Base-by-base conservation (phyloP, 805 yeast species). In the Lachancea kluyveri region DNA sequence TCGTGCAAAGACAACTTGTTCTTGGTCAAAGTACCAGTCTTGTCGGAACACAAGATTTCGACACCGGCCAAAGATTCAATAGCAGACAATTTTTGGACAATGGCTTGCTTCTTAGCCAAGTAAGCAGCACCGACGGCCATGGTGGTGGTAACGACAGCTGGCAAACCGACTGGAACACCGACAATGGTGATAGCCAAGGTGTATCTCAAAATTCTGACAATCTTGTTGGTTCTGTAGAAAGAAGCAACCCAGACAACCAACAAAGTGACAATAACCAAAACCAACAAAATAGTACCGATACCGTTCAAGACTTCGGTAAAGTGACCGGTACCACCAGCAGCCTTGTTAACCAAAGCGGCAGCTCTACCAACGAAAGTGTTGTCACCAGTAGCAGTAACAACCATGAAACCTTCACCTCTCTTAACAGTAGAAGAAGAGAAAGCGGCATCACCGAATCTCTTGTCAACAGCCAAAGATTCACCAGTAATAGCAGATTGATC, bases 61-160 rank as follows among this genome's bases (percentile, higher is more conserved):
- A 87, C 96, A 79, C 95, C 95, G 48, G 95, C 96, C 53, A 87
- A 72, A 44, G 95, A 87, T 71, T 87, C 96, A 70, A 87, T 87
- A 50, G 96, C 96, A 64, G 95, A 83, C 59, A 87, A 74, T 65
- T 87, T 87, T 70, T 87, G 96, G 56, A 87, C 96, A 74, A 87
- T 87, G 52, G 96, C 96, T 70, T 85, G 85, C 70, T 86, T 87
- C 77, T 86, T 84, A 57, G 96, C 96, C 60, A 87, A 73, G 81
- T 87, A 85, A 61, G 96, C 95, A 65, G 96, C 96, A 79, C 96
- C 96, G 68, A 88, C 96, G 66, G 96, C 96, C 96, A 87, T 86
- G 64, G 96, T 87, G 57, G 95, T 87, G 73, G 96, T 87, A 51
- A 86, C 95, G 60, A 87, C 96, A 64, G 95, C 95, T 65, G 96